These are phyloP conservation scores for Gracilariopsis chorda DNA, from an alignment of 23 red algal genomes.

Conservation along the genomic window DNA sequence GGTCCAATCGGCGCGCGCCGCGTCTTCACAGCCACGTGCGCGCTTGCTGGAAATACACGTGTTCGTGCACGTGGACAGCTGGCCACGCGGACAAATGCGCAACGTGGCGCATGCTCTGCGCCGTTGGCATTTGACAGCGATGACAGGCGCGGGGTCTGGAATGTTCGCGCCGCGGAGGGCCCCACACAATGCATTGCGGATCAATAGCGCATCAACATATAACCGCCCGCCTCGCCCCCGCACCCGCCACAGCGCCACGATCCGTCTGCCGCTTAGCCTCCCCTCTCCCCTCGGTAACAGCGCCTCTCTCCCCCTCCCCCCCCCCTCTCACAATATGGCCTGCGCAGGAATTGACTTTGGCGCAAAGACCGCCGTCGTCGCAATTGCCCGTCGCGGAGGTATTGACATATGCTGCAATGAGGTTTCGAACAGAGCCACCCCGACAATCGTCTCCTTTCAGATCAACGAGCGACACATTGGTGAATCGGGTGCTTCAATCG, in stretches of 20 bases:
- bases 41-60: neutral
- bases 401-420: slow-evolving; percentile 97
- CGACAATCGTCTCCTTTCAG: slow-evolving; percentile 83
- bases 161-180: slow-evolving; percentile 7
- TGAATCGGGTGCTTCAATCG: slow-evolving; percentile 83
- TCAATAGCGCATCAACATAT: neutral
- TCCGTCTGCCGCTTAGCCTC: neutral
- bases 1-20: too few relatives aligned
- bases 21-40: neutral
- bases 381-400: slow-evolving; percentile 89
- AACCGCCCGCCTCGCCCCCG: neutral
- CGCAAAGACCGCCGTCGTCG: slow-evolving; percentile 88
- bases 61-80: too few relatives aligned
- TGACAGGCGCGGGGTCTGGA: slow-evolving; percentile 2
- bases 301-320: neutral
- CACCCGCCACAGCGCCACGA: neutral
- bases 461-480: slow-evolving; percentile 85
- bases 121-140: neutral
- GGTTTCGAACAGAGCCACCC: slow-evolving; percentile 88
- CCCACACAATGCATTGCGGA: neutral
- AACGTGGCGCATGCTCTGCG: neutral
- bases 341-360: slow-evolving; percentile 98
- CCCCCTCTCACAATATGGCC: slow-evolving; percentile 63
- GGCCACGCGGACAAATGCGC: too few relatives aligned
- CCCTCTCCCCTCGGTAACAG: neutral